Percentiles rank a stretch among this genome's conserved stretches.
Conservation (phyloP, 345 rosid genomes). For the Cardamine chenopodiifolia region DNA sequence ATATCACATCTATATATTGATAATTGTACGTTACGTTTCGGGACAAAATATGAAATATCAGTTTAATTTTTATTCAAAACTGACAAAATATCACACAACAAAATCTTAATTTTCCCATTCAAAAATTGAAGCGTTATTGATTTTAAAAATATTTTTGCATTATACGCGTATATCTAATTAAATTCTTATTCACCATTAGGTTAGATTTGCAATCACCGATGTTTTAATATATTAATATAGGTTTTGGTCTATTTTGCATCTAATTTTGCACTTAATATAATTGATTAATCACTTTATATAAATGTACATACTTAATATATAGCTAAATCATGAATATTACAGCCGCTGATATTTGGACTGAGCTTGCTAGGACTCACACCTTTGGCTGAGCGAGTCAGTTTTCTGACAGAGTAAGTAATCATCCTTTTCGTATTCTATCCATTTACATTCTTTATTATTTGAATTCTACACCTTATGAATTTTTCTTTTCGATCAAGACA, state of each 20-base stretch:
- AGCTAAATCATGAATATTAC: slow-evolving; percentile 32
- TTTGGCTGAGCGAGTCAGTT: slow-evolving; percentile 94
- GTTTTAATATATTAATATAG: background rate
- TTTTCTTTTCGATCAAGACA: slow-evolving; percentile 22
- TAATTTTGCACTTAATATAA: background rate
- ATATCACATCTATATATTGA: background rate
- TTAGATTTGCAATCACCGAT: slow-evolving; percentile 19
- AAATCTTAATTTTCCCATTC: background rate
- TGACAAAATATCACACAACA: slow-evolving; percentile 7
- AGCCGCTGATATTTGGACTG: slow-evolving; percentile 86
- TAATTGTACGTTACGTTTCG: background rate
- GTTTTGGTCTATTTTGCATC: background rate
- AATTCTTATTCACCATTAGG: background rate
- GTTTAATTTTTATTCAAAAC: background rate
- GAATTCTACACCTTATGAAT: background rate
- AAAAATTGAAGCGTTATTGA: background rate
- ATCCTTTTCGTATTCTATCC: slow-evolving; percentile 15
- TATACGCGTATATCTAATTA: background rate
- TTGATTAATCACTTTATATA: too few species aligned
- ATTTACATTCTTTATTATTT: slow-evolving; percentile 20
- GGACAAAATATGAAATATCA: background rate
- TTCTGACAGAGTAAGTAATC: slow-evolving; percentile 82
- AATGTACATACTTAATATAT: background rate
- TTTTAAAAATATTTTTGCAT: background rate
- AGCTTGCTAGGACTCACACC: slow-evolving; percentile 89